Conservation (phyloP, 2,329 filamentous ascomycete genomes). For the Aspergillus neotritici region DNA sequence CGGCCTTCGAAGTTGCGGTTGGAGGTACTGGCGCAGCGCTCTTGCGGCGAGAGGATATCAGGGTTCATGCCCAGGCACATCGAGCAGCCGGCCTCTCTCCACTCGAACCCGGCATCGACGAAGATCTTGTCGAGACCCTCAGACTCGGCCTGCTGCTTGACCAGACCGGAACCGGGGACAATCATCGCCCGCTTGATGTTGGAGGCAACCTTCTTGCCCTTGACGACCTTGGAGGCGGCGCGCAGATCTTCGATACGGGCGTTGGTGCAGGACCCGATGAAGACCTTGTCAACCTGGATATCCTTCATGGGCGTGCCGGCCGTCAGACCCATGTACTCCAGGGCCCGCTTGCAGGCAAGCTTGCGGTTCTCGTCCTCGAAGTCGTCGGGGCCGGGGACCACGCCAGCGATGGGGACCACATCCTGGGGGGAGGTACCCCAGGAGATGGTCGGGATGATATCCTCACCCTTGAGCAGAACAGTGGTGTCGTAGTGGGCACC, state of each 20-base stretch:
- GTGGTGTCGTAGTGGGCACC: slow-evolving; percentile 86
- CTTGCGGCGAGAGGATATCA: slow-evolving; percentile 85
- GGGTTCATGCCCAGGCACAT: slow-evolving; percentile 99
- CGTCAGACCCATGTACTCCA: slow-evolving; percentile 94
- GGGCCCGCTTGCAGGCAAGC: slow-evolving; percentile 68
- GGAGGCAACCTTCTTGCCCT: slow-evolving; percentile 76
- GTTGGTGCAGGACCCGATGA: slow-evolving; percentile 97
- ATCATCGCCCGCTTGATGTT: slow-evolving; percentile 96
- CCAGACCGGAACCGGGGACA: slow-evolving; percentile 88
- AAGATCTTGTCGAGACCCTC: slow-evolving; percentile 95
- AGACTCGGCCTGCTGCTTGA: slow-evolving; percentile 84
- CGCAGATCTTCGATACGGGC: slow-evolving; percentile 93
- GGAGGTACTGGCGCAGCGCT: slow-evolving; percentile 90
- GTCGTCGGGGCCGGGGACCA: slow-evolving; percentile 84
- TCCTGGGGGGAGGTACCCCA: slow-evolving; percentile 98
- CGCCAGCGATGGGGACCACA: slow-evolving; percentile 85
- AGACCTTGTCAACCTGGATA: slow-evolving; percentile 89
- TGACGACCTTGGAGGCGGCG: slow-evolving; percentile 76
- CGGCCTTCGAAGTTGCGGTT: slow-evolving; percentile 98
- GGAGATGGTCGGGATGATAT: slow-evolving; percentile 87
- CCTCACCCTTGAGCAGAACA: slow-evolving; percentile 83
- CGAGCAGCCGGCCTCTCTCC: slow-evolving; percentile 95
- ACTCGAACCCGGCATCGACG: slow-evolving; percentile 86
- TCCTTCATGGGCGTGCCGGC: slow-evolving; percentile 87
- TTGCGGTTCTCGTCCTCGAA: slow-evolving; percentile 78